These are phyloP conservation scores for Candida stauntonica DNA, from an alignment of 805 yeast genomes.

Conservation along the genomic window DNA sequence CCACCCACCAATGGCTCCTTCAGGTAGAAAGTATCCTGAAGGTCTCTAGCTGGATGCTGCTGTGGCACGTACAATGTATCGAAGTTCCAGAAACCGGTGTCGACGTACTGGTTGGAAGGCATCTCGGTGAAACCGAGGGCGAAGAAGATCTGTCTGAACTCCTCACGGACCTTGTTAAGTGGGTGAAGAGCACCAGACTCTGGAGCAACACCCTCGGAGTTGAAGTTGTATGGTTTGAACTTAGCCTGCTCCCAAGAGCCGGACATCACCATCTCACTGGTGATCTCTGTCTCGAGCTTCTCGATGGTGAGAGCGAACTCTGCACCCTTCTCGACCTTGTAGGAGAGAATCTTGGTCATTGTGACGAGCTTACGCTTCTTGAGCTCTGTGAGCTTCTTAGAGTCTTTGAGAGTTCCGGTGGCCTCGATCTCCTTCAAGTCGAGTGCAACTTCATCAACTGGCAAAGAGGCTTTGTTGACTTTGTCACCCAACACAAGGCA, in stretches of 20 bases:
- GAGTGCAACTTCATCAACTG: slow-evolving; percentile 63
- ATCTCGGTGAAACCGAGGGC: slow-evolving; percentile 97
- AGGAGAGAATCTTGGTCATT: slow-evolving; percentile 70
- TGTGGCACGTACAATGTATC: slow-evolving; percentile 96
- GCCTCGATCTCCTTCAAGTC: slow-evolving; percentile 53
- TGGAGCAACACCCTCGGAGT: slow-evolving; percentile 88
- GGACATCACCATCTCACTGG: slow-evolving; percentile 83
- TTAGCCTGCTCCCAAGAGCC: slow-evolving; percentile 79
- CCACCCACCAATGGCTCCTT: slow-evolving; percentile 86
- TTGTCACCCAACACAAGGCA: slow-evolving; percentile 37
- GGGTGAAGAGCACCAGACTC: slow-evolving; percentile 95
- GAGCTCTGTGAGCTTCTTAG: slow-evolving; percentile 73
- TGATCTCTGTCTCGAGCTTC: slow-evolving; percentile 86
- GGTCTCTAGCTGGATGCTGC: slow-evolving; percentile 99
- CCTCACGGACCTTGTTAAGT: slow-evolving; percentile 92
- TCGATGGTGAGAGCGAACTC: slow-evolving; percentile 79
- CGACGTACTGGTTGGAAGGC: slow-evolving; percentile 98
- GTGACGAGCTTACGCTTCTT: slow-evolving; percentile 87
- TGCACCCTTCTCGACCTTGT: slow-evolving; percentile 70
- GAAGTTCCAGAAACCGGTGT: slow-evolving; percentile 98
- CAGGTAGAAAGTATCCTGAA: slow-evolving; percentile 96
- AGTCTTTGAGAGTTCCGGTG: slow-evolving; percentile 53
- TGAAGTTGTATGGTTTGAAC: slow-evolving; percentile 94
- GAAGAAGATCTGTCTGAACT: slow-evolving; percentile 95
- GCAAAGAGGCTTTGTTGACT: slow-evolving; percentile 43